Percentiles rank a stretch among this genome's conserved stretches.
Conservation (phyloP, 345 rosid genomes). For the Syzygium aromaticum region DNA sequence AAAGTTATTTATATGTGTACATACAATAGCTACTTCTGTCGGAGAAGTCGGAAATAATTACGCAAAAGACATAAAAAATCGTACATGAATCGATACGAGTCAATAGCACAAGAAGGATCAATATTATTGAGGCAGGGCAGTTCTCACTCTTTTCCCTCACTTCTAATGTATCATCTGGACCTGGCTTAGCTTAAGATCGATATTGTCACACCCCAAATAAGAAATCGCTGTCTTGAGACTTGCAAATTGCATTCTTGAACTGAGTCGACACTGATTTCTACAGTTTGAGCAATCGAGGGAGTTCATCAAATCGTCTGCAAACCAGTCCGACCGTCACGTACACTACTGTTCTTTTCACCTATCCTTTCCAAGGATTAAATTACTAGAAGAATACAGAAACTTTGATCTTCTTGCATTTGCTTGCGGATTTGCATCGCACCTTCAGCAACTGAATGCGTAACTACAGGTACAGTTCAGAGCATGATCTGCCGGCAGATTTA, state of each 20-base stretch:
- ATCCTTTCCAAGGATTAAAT: not conserved
- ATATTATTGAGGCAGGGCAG: not conserved
- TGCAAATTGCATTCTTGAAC: not conserved
- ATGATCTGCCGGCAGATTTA: not conserved
- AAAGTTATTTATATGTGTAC: not conserved
- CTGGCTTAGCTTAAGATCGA: not conserved
- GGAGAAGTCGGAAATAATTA: not conserved
- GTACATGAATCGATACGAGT: not conserved
- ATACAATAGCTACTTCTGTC: not conserved
- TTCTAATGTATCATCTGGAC: not conserved
- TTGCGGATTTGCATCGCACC: not conserved
- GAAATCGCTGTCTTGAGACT: not conserved
- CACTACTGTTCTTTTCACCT: not conserved
- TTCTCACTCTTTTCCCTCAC: not conserved
- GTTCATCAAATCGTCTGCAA: not conserved
- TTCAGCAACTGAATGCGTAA: not conserved
- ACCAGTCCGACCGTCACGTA: not conserved
- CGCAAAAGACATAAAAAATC: not conserved
- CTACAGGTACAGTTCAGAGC: not conserved
- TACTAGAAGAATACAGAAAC: not conserved
- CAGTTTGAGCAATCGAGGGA: not conserved
- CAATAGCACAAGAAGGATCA: not conserved
- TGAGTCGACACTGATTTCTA: not conserved
- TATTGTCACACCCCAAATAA: not conserved
- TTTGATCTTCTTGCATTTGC: not conserved